These are phyloP conservation scores for Scutellaria barbata DNA, from an alignment of 257 asterid species.

Conservation along the genomic window DNA sequence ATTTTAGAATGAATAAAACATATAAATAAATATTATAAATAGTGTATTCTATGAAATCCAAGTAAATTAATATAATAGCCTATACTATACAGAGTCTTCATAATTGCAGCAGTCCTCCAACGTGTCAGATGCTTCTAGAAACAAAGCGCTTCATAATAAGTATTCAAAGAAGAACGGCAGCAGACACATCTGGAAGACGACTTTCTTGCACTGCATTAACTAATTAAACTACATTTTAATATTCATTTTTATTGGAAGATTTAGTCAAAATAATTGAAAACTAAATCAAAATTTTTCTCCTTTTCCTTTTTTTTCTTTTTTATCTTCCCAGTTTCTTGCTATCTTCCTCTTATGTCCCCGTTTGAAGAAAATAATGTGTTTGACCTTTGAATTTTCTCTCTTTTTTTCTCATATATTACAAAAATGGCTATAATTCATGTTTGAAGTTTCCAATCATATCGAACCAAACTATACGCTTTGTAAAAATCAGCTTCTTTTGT, in stretches of 20 bases:
- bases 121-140: constrained; percentile 36
- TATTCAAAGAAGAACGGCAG: constrained; percentile 26
- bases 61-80: no score
- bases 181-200: constrained; percentile 2
- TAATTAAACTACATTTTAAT: neutral
- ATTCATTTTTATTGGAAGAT: neutral
- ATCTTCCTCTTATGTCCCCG: constrained; percentile 40
- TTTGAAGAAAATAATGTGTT: constrained; percentile 38
- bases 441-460: constrained; percentile 36
- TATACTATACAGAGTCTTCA: neutral
- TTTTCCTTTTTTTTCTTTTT: constrained; percentile 25
- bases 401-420: constrained; percentile 22
- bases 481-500: constrained; percentile 27
- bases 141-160: neutral
- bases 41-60: neutral
- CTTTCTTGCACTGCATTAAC: constrained; percentile 21
- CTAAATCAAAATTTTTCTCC: neutral
- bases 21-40: no score
- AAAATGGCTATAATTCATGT: constrained; percentile 34
- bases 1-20: no score
- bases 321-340: constrained; percentile 52
- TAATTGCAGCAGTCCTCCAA: constrained; percentile 25
- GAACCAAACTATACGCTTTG: constrained; percentile 38
- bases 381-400: constrained; percentile 61
- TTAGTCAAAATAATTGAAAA: neutral